Percentiles rank a stretch among this genome's conserved stretches.
Conservation (phyloP, 805 yeast genomes). For the Ogataea methanolica region DNA sequence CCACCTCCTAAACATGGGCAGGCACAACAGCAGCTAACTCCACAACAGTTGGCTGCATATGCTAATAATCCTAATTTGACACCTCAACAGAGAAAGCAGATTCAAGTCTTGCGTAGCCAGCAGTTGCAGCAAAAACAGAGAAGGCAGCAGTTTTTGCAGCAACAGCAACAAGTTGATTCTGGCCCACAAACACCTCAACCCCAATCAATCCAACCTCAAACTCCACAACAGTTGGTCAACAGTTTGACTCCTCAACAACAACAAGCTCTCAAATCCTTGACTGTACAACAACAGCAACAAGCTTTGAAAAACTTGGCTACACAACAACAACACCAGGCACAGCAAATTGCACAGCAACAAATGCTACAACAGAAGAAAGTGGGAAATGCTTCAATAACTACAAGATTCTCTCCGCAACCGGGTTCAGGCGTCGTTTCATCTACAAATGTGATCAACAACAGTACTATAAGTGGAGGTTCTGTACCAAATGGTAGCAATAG, state of each 20-base stretch:
- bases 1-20: constrained; percentile 4
- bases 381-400: constrained; percentile 20
- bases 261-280: constrained; percentile 30
- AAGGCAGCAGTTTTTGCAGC: constrained; percentile 16
- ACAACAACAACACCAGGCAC: constrained; percentile 15
- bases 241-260: constrained; percentile 23
- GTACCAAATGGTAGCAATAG: too few species aligned
- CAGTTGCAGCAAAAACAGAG: constrained; percentile 23
- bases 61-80: constrained; percentile 35
- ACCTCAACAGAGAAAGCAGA: constrained; percentile 40
- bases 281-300: constrained; percentile 42
- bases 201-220: constrained; percentile 16
- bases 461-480: too few species aligned
- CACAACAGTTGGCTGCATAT: constrained; percentile 24
- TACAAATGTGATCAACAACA: too few species aligned
- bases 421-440: constrained; percentile 7
- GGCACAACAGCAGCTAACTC: constrained; percentile 15
- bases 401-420: constrained; percentile 29
- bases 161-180: constrained; percentile 3
- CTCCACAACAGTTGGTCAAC: constrained; percentile 24
- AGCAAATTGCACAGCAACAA: constrained; percentile 26
- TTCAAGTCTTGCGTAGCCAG: constrained; percentile 37
- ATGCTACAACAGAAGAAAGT: constrained; percentile 15
- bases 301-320: constrained; percentile 21
- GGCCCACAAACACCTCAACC: constrained; percentile 8